Percentiles rank a stretch among this genome's conserved stretches.
phyloP scores from a whole-genome alignment of 495 filamentous ascomycete species.

The Aspergillus wentii region DNA sequence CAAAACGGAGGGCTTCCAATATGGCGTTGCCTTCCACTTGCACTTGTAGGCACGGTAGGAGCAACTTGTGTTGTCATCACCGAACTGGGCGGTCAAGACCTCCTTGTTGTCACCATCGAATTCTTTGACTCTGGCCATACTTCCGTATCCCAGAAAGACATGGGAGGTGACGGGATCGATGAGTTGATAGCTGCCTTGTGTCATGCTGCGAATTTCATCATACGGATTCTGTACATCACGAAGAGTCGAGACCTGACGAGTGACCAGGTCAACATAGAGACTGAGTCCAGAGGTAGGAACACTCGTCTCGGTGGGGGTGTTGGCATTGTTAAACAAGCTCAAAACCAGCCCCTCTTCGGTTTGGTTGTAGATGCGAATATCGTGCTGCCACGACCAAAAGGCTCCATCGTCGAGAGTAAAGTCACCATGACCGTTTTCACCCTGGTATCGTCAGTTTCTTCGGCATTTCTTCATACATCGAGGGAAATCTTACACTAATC shows the following conservation, averaged over 20 bases:
- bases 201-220: constrained; percentile 35
- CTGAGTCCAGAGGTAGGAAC: constrained; percentile 32
- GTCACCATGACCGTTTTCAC: constrained; percentile 35
- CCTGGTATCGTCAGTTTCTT: constrained; percentile 14
- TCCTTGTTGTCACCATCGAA: constrained; percentile 28
- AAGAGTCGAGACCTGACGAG: constrained; percentile 32
- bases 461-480: no score
- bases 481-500: constrained; percentile 14
- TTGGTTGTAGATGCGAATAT: constrained; percentile 34
- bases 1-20: constrained; percentile 27
- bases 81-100: constrained; percentile 32
- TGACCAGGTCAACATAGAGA: constrained; percentile 33
- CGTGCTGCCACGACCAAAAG: constrained; percentile 42
- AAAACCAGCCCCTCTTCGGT: constrained; percentile 22
- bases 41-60: constrained; percentile 39
- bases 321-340: constrained; percentile 32
- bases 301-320: constrained; percentile 21
- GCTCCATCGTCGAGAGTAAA: constrained; percentile 34
- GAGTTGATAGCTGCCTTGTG: constrained; percentile 45
- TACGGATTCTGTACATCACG: constrained; percentile 25
- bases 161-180: constrained; percentile 32
- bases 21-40: constrained; percentile 35
- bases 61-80: constrained; percentile 29
- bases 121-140: constrained; percentile 45
- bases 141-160: constrained; percentile 44